A percentile compares a stretch with the other conserved stretches of the same genome.
Evolutionary conservation across 176 grass and related monocot genomes (phyloP).

Genomic region (Oryza brachyantha): DNA sequence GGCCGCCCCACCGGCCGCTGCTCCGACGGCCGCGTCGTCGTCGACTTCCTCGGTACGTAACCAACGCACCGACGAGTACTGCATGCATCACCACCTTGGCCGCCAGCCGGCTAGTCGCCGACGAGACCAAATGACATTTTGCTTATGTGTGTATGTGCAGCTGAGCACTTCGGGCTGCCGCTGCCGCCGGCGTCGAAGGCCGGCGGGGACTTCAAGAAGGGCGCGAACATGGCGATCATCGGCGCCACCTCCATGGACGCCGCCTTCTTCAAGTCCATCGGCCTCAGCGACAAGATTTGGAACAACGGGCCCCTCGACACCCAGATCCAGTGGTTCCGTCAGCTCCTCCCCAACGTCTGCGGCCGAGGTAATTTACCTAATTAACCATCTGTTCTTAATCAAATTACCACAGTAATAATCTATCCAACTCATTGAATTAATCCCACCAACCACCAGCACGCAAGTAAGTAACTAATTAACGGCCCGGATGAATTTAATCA

Average conservation of each 20-base stretch:
- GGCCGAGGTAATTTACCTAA: slow-evolving; percentile 13
- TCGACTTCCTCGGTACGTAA: slow-evolving; percentile 68
- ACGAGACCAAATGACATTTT: background rate
- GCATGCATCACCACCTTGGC: background rate
- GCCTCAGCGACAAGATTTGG: slow-evolving; percentile 56
- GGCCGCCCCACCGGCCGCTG: slow-evolving; percentile 68
- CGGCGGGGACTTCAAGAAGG: slow-evolving; percentile 52
- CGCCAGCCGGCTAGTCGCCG: too few species aligned
- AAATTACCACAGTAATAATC: background rate
- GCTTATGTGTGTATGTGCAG: background rate
- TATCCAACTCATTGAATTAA: background rate
- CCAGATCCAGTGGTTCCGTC: slow-evolving; percentile 66
- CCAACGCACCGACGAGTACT: too few species aligned
- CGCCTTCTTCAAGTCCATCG: slow-evolving; percentile 51
- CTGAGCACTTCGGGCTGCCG: slow-evolving; percentile 55
- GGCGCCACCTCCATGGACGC: slow-evolving; percentile 50
- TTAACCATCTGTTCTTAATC: too few species aligned
- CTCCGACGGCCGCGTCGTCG: slow-evolving; percentile 69
- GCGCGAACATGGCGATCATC: slow-evolving; percentile 75
- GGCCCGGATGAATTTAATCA: background rate
- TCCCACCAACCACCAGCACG: background rate
- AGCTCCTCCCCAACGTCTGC: slow-evolving; percentile 53
- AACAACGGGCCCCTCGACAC: slow-evolving; percentile 56
- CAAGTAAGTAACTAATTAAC: background rate
- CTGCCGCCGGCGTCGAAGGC: slow-evolving; percentile 49